These are phyloP conservation scores for Solanum lycopersicoides DNA, from an alignment of 257 asterid genomes.

Conservation along the genomic window DNA sequence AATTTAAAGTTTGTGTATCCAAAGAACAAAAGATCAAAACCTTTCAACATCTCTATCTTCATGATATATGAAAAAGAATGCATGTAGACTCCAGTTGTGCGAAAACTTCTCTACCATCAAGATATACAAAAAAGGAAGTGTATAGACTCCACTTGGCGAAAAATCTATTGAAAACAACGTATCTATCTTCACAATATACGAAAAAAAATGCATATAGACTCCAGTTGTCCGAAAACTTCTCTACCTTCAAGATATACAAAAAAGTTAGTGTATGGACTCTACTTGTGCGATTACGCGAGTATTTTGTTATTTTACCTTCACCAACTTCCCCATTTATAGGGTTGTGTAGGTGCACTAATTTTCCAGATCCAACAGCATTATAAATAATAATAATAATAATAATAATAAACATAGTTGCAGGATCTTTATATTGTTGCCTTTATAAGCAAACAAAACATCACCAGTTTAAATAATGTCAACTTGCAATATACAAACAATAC, in stretches of 20 bases:
- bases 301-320: not conserved
- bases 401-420: not conserved
- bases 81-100: too few relatives aligned
- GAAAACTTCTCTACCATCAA: not conserved
- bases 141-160: not conserved
- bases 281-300: not conserved
- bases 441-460: not conserved
- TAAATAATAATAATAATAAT: too few relatives aligned
- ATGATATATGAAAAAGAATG: too few relatives aligned
- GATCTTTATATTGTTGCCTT: not conserved
- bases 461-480: not conserved
- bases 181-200: too few relatives aligned
- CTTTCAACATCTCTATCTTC: too few relatives aligned
- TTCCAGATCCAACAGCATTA: not conserved
- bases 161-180: not conserved
- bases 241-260: accelerated
- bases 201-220: too few relatives aligned
- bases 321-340: not conserved
- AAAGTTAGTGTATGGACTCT: accelerated
- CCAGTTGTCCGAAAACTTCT: too few relatives aligned
- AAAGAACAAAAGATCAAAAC: too few relatives aligned
- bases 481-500: not conserved
- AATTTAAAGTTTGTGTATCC: not conserved
- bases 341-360: not conserved
- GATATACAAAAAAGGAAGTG: accelerated